phyloP scores from a whole-genome alignment of 1,284 basidiomycete species.

The Schizopora paradoxa region DNA sequence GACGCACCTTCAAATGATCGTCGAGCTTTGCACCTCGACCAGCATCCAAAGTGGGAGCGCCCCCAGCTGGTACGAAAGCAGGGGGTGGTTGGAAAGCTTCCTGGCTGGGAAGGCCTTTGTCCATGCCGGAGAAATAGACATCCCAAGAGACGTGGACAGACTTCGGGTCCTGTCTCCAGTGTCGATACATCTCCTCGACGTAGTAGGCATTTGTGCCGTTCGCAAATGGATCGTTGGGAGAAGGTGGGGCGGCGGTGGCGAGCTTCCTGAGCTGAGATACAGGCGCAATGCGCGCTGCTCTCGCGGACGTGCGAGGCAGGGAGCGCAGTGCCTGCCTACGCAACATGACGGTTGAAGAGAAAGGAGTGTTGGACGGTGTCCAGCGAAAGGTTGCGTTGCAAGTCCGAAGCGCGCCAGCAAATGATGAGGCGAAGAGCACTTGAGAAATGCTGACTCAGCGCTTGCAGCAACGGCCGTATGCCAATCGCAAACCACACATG shows the following conservation, averaged over 20 bases:
- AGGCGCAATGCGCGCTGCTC: conserved; percentile 1
- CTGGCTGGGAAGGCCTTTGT: conserved; percentile 79
- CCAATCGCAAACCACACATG: too few species aligned
- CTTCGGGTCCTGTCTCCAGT: conserved; percentile 86
- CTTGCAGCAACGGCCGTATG: too few species aligned
- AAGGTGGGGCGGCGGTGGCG: conserved; percentile 54
- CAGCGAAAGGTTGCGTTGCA: not conserved
- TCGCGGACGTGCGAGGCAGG: conserved; percentile 5
- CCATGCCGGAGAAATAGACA: conserved; percentile 91
- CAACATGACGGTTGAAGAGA: conserved; percentile 13
- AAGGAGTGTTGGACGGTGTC: conserved; percentile 5
- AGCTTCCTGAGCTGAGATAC: conserved; percentile 27
- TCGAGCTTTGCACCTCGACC: conserved; percentile 74
- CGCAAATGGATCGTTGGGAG: conserved; percentile 76
- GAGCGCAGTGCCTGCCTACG: conserved; percentile 18
- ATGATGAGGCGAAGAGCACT: too few species aligned
- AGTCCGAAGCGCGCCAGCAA: conserved; percentile 1
- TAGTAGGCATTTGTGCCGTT: conserved; percentile 94
- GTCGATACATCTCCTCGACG: conserved; percentile 92
- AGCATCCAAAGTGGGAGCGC: conserved; percentile 77
- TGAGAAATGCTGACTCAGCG: too few species aligned
- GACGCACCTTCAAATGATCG: conserved; percentile 86
- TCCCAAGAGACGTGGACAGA: conserved; percentile 96
- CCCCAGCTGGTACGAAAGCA: conserved; percentile 62
- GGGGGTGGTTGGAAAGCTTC: conserved; percentile 88